These are phyloP conservation scores for Lentinula novae-zelandiae DNA, from an alignment of 1,284 basidiomycete species.

Conservation along the genomic window DNA sequence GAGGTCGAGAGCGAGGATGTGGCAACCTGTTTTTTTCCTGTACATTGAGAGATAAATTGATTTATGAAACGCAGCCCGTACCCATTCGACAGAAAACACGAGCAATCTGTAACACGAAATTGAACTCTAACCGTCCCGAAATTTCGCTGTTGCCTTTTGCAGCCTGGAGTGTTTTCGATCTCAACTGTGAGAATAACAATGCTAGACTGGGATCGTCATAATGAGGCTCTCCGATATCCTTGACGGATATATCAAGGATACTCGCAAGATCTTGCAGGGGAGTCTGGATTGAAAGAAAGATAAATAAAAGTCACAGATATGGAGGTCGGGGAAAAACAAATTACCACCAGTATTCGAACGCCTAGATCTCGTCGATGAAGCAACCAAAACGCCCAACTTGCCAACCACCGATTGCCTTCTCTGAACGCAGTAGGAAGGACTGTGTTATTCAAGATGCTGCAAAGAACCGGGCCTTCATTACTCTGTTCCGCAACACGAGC, in stretches of 20 bases:
- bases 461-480: slow-evolving; percentile 78
- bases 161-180: slow-evolving; percentile 86
- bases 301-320: slow-evolving; percentile 3
- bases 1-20: slow-evolving; percentile 82
- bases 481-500: slow-evolving; percentile 82
- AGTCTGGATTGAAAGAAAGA: slow-evolving; percentile 43
- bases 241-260: slow-evolving; percentile 48
- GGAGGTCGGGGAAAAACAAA: slow-evolving; percentile 19
- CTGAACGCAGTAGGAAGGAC: slow-evolving; percentile 84
- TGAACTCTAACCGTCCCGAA: slow-evolving; percentile 83
- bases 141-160: slow-evolving; percentile 90
- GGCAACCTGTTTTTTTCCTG: slow-evolving; percentile 71
- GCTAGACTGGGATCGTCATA: slow-evolving; percentile 92
- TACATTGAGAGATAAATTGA: background rate
- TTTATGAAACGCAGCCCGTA: slow-evolving; percentile 30
- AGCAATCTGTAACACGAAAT: slow-evolving; percentile 90
- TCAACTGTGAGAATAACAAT: slow-evolving; percentile 86
- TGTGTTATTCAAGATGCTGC: slow-evolving; percentile 64
- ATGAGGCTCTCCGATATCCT: slow-evolving; percentile 77
- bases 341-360: slow-evolving; percentile 78
- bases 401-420: slow-evolving; percentile 90
- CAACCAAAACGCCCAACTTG: slow-evolving; percentile 96
- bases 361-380: slow-evolving; percentile 82
- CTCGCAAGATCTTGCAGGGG: slow-evolving; percentile 71
- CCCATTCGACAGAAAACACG: slow-evolving; percentile 92